Evolutionary conservation across 495 filamentous ascomycete species (phyloP), one percentile per base, ranked within the genome.

Genomic region (Penicillium atrosanguineum): DNA sequence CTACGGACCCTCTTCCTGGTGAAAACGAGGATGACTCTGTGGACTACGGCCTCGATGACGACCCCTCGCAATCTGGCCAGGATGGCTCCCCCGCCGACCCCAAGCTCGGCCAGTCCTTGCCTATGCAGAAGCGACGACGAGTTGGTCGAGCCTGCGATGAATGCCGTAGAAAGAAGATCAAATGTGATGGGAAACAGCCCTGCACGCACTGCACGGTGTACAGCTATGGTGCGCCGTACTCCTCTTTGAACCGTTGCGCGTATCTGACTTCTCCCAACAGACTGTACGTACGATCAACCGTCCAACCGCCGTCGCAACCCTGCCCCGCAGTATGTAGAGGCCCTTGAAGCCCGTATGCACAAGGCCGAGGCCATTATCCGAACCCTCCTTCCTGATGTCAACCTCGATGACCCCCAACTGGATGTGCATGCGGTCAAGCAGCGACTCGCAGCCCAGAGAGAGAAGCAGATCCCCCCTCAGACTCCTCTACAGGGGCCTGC

Each of bases 191-290:
- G 52, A 95, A 95, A 72, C 91, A 96, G 69, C 95, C 94, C 8
- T 98, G 94, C 70, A 96, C 94, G 2, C 94, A 97, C 69, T 98
- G 94, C 72, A 95, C 91, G 7, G 90, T 97, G 36, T 97, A 98
- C 71, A 95, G 89, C 70, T 98, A 97, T 77, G 94, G 94, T 98
- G 81, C 71, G 82, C 41, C 18, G 41, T 50, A 28, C 23, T 69
- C 59, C 50, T 54, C 53, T 56, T 16, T 43, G 28, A 43, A 21
- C 25, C 26, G 29, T 44, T 43, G 26, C 53, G 55, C 45, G 48
- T 63, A 50, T 54, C 74, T 81, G 59, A 79, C 57, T 46, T 47
- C 50, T 34, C 31, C 31, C 26, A 31, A 9, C 64, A 98, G 94
- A 97, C 53, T 98, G 94, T 69, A 95, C 94, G 5, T 97, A 96